Percentiles rank a stretch among this genome's conserved stretches.
phyloP scores from a whole-genome alignment of 176 grass and related monocot genomes.

The Miscanthus lutarioriparius region DNA sequence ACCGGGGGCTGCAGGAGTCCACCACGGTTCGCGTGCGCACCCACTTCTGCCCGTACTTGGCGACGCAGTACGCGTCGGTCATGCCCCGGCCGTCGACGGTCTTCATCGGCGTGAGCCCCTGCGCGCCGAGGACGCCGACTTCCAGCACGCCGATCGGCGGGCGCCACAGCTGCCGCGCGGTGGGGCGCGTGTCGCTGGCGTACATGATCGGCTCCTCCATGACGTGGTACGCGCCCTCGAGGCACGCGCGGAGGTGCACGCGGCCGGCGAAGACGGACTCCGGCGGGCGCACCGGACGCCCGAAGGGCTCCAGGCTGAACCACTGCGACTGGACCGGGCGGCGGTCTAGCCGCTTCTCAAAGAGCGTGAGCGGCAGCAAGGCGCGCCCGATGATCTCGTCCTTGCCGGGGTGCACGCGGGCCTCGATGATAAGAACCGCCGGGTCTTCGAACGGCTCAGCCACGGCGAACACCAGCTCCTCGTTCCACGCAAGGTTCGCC shows the following conservation, averaged over 20 bases:
- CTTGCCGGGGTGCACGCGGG: slow-evolving; percentile 35
- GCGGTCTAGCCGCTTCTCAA: slow-evolving; percentile 64
- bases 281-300: background rate
- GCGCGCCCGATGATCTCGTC: slow-evolving; percentile 65
- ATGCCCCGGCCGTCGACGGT: slow-evolving; percentile 41
- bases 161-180: slow-evolving; percentile 67
- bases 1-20: slow-evolving; percentile 50
- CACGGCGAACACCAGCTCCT: slow-evolving; percentile 75
- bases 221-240: slow-evolving; percentile 85
- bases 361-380: slow-evolving; percentile 52
- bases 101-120: slow-evolving; percentile 66
- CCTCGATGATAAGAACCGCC: slow-evolving; percentile 72
- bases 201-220: slow-evolving; percentile 79
- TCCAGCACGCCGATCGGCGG: slow-evolving; percentile 67
- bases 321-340: slow-evolving; percentile 55
- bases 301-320: slow-evolving; percentile 72
- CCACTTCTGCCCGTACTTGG: slow-evolving; percentile 93
- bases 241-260: slow-evolving; percentile 69
- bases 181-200: slow-evolving; percentile 69
- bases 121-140: slow-evolving; percentile 68
- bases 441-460: slow-evolving; percentile 83
- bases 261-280: slow-evolving; percentile 37
- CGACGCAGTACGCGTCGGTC: slow-evolving; percentile 74
- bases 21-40: slow-evolving; percentile 71
- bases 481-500: slow-evolving; percentile 58